Evolutionary conservation across 208 protist species (phyloP).

Genomic region (Acanthamoeba divionensis): DNA sequence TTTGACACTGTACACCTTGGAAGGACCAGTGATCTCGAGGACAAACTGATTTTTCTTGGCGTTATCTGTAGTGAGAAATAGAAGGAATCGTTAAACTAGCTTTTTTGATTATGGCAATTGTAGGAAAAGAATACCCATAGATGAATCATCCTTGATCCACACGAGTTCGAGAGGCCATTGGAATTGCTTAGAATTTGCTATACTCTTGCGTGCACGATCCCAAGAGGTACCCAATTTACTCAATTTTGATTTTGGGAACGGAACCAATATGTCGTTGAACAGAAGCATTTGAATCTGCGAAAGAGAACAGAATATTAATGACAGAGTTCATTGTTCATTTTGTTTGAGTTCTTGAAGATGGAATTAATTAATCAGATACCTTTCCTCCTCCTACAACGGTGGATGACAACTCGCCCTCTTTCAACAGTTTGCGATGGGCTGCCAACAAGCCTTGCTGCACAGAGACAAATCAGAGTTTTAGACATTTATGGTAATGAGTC

Average conservation of each 20-base stretch:
- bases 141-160: conserved; percentile 38
- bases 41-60: conserved; percentile 49
- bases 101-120: neutral
- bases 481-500: too few relatives aligned
- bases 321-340: too few relatives aligned
- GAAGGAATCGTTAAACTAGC: neutral
- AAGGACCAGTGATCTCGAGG: conserved; percentile 25
- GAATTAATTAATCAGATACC: too few relatives aligned
- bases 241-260: conserved; percentile 16
- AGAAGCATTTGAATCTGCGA: conserved; percentile 32
- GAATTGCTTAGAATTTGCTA: conserved; percentile 37
- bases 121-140: neutral
- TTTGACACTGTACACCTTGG: conserved; percentile 42
- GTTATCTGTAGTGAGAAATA: neutral
- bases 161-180: conserved; percentile 47
- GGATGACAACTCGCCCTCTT: conserved; percentile 1
- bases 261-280: conserved; percentile 50
- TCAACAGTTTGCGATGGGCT: neutral
- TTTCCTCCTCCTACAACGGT: neutral
- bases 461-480: too few relatives aligned
- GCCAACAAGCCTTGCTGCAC: conserved; percentile 37
- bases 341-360: too few relatives aligned
- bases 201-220: neutral
- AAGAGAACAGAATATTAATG: too few relatives aligned
- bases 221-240: neutral